Base-by-base conservation (phyloP, 2,329 filamentous ascomycete genomes). In the Botrytis fabae region DNA sequence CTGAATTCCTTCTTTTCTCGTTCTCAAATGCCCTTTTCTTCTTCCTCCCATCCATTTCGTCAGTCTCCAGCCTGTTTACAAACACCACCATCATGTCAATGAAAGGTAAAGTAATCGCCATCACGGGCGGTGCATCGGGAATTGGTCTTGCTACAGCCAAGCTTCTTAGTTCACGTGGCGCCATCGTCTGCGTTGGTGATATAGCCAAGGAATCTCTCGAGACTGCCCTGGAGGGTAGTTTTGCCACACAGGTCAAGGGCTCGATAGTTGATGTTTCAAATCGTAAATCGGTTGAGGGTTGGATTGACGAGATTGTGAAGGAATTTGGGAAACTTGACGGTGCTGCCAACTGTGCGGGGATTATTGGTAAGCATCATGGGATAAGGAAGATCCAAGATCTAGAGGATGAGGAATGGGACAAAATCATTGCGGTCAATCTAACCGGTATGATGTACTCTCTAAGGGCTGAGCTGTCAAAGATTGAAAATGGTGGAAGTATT, bases 61-160 rank as follows among this genome's bases (percentile, higher is more conserved):
- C 48, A 46, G 40, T 44, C n/a, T 44, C 54, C 16, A 25, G 35
- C 46, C 54, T 18, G 12, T 68, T 48, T 28, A 9, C 22, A 72
- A 74, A 7, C 20, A 38, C 38, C 20, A 38, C 38, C 22, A 60
- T 14, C 25, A 80, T 78, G 77, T 76, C 78, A 1, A 73, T 79
- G 64, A 61, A 77, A 76, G 84, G 81, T 73, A 86, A 87, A 73
- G 90, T 88, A 9, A 92, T 93, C 73, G 86, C 95, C 73, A 93
- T 96, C 81, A 95, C 92, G 0, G 93, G 93, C 75, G 93, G 89
- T 32, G 92, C 91, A 4, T 92, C 89, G 10, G 92, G 93, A 35
- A 91, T 96, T 73, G 93, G 93, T 25, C 88, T 93, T 65, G 91
- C 92, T 1, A 88, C 94, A 6, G 91, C 92, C 4, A 89, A 90